A percentile compares a stretch with the other conserved stretches of the same genome.
These are phyloP conservation scores for Fusarium foetens DNA, from an alignment of 2,329 filamentous ascomycete genomes.

Conservation along the genomic window DNA sequence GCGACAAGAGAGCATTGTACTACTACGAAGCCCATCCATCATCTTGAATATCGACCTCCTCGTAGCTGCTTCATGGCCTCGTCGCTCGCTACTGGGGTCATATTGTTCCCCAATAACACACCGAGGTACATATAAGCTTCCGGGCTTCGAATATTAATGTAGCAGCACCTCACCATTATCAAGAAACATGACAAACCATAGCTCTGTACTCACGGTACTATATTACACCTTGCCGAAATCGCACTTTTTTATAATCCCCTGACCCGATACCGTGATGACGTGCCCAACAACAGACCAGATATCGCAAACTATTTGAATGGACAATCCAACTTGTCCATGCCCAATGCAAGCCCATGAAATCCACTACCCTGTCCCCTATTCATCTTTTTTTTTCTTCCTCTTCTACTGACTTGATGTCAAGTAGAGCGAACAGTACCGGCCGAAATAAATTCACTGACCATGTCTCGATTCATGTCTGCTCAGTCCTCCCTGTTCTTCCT, in stretches of 20 bases:
- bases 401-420: neutral
- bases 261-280: neutral
- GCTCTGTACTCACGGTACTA: slow-evolving; percentile 3
- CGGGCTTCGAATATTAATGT: neutral
- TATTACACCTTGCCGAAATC: neutral
- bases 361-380: neutral
- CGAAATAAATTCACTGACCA: slow-evolving; percentile 1
- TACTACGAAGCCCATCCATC: slow-evolving; percentile 23
- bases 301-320: neutral
- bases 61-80: neutral
- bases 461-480: neutral
- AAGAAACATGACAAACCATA: neutral
- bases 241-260: neutral
- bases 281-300: slow-evolving; percentile 8
- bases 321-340: slow-evolving; percentile 35
- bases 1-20: slow-evolving; percentile 36
- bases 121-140: neutral
- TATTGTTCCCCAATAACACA: neutral
- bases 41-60: neutral
- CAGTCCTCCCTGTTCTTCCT: neutral
- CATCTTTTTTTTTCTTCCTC: neutral
- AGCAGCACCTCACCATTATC: neutral
- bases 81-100: neutral
- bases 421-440: neutral
- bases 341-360: slow-evolving; percentile 27